Conservation (phyloP, 2,329 filamentous ascomycete species). For the Diaporthe citri region DNA sequence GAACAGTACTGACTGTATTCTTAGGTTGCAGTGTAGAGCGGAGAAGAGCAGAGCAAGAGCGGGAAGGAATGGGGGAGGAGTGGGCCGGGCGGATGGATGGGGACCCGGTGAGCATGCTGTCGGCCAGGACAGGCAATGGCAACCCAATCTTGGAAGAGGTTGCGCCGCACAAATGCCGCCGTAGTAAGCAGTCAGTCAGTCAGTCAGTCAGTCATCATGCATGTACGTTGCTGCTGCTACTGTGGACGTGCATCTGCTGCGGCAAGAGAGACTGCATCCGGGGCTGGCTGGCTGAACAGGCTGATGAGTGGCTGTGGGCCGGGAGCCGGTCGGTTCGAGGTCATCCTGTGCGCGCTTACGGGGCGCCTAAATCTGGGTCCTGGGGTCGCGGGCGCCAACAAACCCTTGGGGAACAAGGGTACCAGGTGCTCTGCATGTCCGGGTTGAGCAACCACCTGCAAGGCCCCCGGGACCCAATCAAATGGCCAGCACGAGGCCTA, state of each 20-base stretch:
- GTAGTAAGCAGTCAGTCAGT: background rate
- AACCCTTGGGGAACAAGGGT: background rate
- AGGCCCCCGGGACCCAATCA: conserved; percentile 9
- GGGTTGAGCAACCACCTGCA: background rate
- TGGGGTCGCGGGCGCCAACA: conserved; percentile 28
- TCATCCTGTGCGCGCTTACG: conserved; percentile 35
- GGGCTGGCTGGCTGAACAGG: conserved; percentile 1
- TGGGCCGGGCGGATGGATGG: conserved; percentile 27
- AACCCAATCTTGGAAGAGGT: conserved; percentile 11
- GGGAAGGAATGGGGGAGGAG: conserved; percentile 17
- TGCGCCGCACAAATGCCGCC: background rate
- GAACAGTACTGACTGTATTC: conserved; percentile 6
- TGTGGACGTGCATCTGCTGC: conserved; percentile 9
- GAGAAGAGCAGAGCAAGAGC: background rate
- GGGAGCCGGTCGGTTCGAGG: conserved; percentile 9
- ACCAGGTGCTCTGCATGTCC: background rate
- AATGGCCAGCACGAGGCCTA: background rate
- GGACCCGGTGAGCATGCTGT: conserved; percentile 19
- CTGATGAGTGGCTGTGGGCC: conserved; percentile 33
- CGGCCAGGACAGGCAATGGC: conserved; percentile 8
- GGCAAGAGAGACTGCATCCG: background rate
- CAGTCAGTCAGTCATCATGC: background rate
- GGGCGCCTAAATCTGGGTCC: conserved; percentile 33
- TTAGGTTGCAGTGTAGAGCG: background rate
- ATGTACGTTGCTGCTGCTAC: background rate